Percentiles rank a stretch among this genome's conserved stretches.
Conservation (phyloP, 2,329 filamentous ascomycete genomes). For the Clarireedia homoeocarpa region DNA sequence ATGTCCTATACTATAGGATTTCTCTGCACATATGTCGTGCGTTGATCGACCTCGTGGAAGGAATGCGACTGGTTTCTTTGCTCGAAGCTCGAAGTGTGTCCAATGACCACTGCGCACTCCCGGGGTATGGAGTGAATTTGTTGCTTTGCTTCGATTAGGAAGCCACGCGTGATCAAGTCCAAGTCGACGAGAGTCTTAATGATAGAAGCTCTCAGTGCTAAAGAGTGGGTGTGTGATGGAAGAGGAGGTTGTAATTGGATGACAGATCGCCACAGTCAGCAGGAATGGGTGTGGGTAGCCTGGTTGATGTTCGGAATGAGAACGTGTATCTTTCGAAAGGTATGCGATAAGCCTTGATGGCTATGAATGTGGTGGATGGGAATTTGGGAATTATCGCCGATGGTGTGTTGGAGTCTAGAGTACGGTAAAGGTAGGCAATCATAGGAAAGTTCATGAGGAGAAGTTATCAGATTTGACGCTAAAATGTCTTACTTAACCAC, state of each 20-base stretch:
- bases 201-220: constrained; percentile 8
- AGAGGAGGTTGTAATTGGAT: constrained; percentile 14
- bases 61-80: constrained; percentile 22
- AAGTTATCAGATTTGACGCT: constrained; percentile 4
- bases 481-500: constrained; percentile 4
- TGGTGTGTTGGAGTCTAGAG: constrained; percentile 1
- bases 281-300: constrained; percentile 3
- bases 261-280: constrained; percentile 7
- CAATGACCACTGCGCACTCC: constrained; percentile 27
- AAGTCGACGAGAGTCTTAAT: constrained; percentile 4
- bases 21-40: constrained; percentile 28
- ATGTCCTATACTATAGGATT: constrained; percentile 12
- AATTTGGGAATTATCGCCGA: background rate
- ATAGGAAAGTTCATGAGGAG: constrained; percentile 7
- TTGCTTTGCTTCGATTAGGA: background rate
- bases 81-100: constrained; percentile 20
- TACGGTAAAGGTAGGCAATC: constrained; percentile 4
- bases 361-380: background rate
- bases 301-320: constrained; percentile 3
- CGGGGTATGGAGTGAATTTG: constrained; percentile 11
- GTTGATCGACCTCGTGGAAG: constrained; percentile 22
- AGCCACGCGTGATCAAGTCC: constrained; percentile 22
- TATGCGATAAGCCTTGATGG: background rate
- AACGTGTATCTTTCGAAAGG: background rate
- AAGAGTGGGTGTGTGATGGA: constrained; percentile 14